Evolutionary conservation across 2,329 filamentous ascomycete species (phyloP), one percentile per base, ranked within the genome.

Genomic region (Herpotrichia juniperi): DNA sequence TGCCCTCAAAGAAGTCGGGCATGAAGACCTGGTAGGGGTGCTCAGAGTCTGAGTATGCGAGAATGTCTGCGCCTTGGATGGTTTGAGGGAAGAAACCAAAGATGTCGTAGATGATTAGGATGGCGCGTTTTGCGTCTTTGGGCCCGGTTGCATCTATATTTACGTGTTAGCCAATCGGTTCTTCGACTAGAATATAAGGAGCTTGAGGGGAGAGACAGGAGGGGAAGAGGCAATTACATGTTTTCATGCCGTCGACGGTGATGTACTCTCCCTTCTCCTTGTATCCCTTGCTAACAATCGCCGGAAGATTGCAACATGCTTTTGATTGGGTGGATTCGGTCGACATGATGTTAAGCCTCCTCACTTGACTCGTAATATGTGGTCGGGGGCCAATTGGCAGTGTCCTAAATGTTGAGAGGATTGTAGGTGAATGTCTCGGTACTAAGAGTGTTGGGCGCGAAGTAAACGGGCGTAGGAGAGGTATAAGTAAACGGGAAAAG

Each of bases 1-100:
- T 81, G 71, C 90, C 92, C 54, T 89, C 83, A 79, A 96, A 96
- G 82, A 90, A 93, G 77, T 97, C 93, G 24, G 93, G 93, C 58
- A 97, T 93, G 76, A 93, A 92, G 61, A 96, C 90, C 62, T 86
- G 87, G 79, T 96, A 94, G 67, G 89, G 85, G 53, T 79, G 72
- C 78, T 83, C 74, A 85, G 89, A 88, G 81, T 87, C 79, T 28
- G 79, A 76, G 60, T 76, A 74, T 24, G 84, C 81, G 35, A 87
- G 80, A 63, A 87, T 86, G 60, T 87, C 84, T 57, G 84, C 83
- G 40, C 84, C 84, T 64, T 87, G 84, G 16, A 86, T 61, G 9
- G 83, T 87, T 65, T 87, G 84, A 9, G 79, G 77, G 72, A 83
- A 86, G 78, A 83, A 87, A 46, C 84, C 84, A 66, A 87, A 87